Evolutionary conservation across 108 stramenopile genomes (phyloP), one percentile per base, ranked within the genome.

Genomic region (Cyclotella baltica): DNA sequence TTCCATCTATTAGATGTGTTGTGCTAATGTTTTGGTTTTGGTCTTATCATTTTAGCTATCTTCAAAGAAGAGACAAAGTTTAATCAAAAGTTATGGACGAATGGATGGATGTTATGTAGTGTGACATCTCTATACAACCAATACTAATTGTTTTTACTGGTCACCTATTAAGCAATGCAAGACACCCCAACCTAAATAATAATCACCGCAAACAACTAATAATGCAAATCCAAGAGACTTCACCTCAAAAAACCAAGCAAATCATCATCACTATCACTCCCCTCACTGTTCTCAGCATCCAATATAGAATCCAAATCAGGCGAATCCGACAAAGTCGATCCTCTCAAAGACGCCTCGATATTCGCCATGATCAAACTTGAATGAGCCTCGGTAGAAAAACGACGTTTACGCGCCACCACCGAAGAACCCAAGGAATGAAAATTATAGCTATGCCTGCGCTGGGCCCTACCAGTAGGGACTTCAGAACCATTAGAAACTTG

Each of bases 331-430:
- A 48, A 48, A 16, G 47, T n/a, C 6, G 47, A 16, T 48, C 47
- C 47, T 48, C 47, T 48, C 6, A 48, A n/a, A 2, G 47, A 2
- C 6, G 47, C 47, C 2, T 16, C 47, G 2, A 48, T 16, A 48
- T 48, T 48, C n/a, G 47, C 56, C 56, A 57, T 25, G 23, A 57
- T 57, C 56, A 57, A 57, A 57, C 56, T 57, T 0, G 56, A 57
- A 57, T 57, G 56, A 57, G 56, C 28, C 28, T 57, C 56, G 8
- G 56, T 57, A 2, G 56, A 57, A 57, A 57, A 57, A 57, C 56
- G 56, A 27, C 56, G 56, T 29, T 29, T 57, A 57, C 56, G 56
- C 13, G 56, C 28, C 18, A 57, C 56, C 18, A 57, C 13, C 13
- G 13, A 27, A 23, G 56, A 48, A 2, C 47, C 47, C 6, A n/a